Percentiles rank a stretch among this genome's conserved stretches.
Conservation (phyloP, 306 rosid genomes). For the Acacia melanoxylon region DNA sequence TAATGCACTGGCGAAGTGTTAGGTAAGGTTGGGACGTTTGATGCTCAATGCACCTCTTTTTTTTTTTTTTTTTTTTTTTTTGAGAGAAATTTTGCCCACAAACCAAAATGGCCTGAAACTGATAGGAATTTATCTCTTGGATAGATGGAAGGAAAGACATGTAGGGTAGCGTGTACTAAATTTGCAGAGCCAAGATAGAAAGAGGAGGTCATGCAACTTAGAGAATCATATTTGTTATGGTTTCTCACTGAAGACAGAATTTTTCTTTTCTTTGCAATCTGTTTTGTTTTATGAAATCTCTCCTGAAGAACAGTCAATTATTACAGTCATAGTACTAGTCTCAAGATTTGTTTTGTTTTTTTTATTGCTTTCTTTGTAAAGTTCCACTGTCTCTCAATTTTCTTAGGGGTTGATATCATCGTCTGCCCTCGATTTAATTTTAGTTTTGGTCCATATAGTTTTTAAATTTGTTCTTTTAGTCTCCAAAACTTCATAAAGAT, state of each 20-base stretch:
- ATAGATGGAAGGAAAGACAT: background rate
- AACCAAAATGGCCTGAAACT: background rate
- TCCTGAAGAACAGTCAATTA: background rate
- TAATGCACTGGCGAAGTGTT: background rate
- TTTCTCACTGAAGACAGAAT: background rate
- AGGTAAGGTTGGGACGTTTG: background rate
- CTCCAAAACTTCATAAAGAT: too few relatives aligned
- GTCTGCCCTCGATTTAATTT: too few relatives aligned
- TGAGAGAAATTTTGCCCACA: background rate
- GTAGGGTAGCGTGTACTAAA: background rate
- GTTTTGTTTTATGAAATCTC: background rate
- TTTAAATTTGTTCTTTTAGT: too few relatives aligned
- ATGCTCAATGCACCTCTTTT: background rate
- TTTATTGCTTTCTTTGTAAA: background rate
- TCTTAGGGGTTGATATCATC: background rate
- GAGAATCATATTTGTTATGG: background rate
- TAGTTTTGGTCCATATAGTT: background rate
- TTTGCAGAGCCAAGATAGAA: background rate
- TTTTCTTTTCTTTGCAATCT: background rate
- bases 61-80: too few relatives aligned
- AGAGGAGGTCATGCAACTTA: background rate
- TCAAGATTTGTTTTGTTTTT: background rate
- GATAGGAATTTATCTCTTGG: background rate
- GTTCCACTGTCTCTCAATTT: background rate
- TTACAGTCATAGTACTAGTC: background rate